phyloP scores from a whole-genome alignment of 1,284 basidiomycete species.

The Microbotryum lychnidis-dioicae region DNA sequence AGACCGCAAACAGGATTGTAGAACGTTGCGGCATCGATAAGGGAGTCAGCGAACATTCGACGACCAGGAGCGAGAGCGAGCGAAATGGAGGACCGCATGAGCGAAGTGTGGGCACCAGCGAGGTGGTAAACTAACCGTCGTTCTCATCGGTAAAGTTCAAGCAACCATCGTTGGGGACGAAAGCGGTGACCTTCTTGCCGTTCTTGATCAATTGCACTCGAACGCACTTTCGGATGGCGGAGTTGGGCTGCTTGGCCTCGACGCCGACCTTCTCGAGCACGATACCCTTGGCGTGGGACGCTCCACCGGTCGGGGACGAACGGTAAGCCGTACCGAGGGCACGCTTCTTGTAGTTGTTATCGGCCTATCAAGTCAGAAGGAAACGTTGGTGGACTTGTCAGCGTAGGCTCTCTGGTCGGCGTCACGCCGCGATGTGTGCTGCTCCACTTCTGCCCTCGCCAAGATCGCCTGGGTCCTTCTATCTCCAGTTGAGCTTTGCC shows the following conservation, averaged over 20 bases:
- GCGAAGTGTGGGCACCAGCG: background rate
- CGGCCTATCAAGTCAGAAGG: slow-evolving; percentile 55
- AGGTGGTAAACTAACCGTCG: slow-evolving; percentile 51
- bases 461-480: background rate
- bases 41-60: background rate
- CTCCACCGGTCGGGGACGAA: slow-evolving; percentile 98
- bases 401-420: background rate
- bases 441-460: background rate
- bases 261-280: slow-evolving; percentile 90
- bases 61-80: background rate
- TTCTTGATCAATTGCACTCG: slow-evolving; percentile 99
- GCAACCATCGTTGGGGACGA: slow-evolving; percentile 80
- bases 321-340: slow-evolving; percentile 99
- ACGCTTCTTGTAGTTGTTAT: slow-evolving; percentile 99
- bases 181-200: slow-evolving; percentile 71
- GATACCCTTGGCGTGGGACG: slow-evolving; percentile 99
- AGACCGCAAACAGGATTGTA: background rate
- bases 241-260: slow-evolving; percentile 96
- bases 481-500: background rate
- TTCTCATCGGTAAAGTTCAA: slow-evolving; percentile 88
- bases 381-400: background rate
- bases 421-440: background rate
- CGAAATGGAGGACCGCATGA: too few relatives aligned
- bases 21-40: background rate
- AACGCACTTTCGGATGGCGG: slow-evolving; percentile 99